Percentiles rank a stretch among this genome's conserved stretches.
These are phyloP conservation scores for Hypoxylon rickii DNA, from an alignment of 495 filamentous ascomycete genomes.

Conservation along the genomic window DNA sequence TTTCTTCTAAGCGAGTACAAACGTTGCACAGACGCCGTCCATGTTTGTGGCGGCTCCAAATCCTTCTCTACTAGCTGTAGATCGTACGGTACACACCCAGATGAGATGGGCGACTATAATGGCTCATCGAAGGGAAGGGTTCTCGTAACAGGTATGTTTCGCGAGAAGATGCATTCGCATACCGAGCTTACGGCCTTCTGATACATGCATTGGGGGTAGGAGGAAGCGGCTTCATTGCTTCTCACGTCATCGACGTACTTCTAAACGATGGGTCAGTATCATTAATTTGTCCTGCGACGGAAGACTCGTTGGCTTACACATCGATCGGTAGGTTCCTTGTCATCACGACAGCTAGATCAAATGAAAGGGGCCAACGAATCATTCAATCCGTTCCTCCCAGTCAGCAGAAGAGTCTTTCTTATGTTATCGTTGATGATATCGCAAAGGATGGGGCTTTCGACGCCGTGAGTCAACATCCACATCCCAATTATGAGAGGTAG, in stretches of 20 bases:
- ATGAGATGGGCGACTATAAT: conserved; percentile 1
- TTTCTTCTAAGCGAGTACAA: too few relatives aligned
- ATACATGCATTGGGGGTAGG: too few relatives aligned
- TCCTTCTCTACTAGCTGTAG: background rate
- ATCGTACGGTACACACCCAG: background rate
- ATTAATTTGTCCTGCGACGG: too few relatives aligned
- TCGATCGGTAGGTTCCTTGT: conserved; percentile 38
- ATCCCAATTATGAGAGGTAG: background rate
- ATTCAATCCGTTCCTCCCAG: conserved; percentile 34
- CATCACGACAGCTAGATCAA: conserved; percentile 45
- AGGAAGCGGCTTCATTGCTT: conserved; percentile 36
- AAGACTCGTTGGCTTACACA: too few relatives aligned
- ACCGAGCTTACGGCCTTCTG: too few relatives aligned
- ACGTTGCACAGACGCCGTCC: too few relatives aligned
- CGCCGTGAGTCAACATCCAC: conserved; percentile 20
- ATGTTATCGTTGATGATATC: conserved; percentile 44
- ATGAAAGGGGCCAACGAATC: conserved; percentile 45
- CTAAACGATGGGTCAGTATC: conserved; percentile 25
- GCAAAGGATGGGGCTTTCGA: conserved; percentile 42
- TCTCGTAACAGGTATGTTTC: conserved; percentile 33
- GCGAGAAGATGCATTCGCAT: too few relatives aligned
- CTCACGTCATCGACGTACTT: conserved; percentile 30
- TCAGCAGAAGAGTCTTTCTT: conserved; percentile 29
- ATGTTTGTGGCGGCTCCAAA: too few relatives aligned
- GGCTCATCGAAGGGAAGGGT: conserved; percentile 17